Percentiles rank a stretch among this genome's conserved stretches.
Conservation (phyloP, 768 basidiomycete species). For the Obba rivulosa region DNA sequence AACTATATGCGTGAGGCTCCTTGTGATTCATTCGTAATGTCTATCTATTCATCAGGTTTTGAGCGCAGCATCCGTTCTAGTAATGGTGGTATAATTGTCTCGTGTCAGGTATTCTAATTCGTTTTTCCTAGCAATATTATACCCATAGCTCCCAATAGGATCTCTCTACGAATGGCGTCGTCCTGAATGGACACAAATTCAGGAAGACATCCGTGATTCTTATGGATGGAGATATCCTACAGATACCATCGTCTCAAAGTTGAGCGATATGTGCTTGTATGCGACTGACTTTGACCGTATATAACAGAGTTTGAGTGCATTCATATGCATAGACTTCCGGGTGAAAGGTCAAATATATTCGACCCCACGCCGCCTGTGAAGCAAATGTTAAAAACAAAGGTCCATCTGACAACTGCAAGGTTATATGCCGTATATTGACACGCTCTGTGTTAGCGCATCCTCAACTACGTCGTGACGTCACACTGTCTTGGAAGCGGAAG, state of each 20-base stretch:
- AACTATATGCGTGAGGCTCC: constrained; percentile 65
- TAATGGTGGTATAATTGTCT: constrained; percentile 68
- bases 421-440: background rate
- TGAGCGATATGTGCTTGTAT: constrained; percentile 5
- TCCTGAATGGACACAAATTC: constrained; percentile 65
- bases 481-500: constrained; percentile 78
- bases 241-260: constrained; percentile 67
- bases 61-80: constrained; percentile 57
- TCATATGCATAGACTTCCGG: constrained; percentile 48
- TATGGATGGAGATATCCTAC: constrained; percentile 69
- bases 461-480: constrained; percentile 66
- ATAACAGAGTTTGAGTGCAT: constrained; percentile 60
- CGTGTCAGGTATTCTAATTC: constrained; percentile 55
- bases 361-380: constrained; percentile 57
- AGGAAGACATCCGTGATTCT: constrained; percentile 64
- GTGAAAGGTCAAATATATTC: constrained; percentile 50
- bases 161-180: constrained; percentile 69
- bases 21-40: background rate
- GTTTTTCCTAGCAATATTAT: background rate
- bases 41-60: constrained; percentile 1
- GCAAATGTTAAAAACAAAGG: constrained; percentile 47
- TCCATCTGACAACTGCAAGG: background rate
- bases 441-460: constrained; percentile 42
- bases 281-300: background rate
- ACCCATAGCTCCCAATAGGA: constrained; percentile 40